Conservation (phyloP, 192 early-diverging fungal species). For the Coemansia erecta region DNA sequence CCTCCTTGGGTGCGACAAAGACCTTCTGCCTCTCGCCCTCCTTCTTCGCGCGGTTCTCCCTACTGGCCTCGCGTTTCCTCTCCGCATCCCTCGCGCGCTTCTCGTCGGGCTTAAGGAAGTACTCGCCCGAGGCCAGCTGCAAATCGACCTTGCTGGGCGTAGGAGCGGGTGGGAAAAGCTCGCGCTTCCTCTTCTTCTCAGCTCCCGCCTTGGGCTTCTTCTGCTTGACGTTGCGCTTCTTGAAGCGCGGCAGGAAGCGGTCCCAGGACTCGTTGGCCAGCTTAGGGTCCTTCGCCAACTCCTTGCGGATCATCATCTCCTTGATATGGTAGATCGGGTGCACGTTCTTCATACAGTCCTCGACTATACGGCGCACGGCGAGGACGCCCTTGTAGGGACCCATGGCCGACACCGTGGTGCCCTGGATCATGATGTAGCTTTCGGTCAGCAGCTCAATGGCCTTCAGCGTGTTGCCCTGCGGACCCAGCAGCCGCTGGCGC, state of each 20-base stretch:
- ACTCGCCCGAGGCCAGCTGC: conserved; percentile 94
- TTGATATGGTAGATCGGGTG: conserved; percentile 99
- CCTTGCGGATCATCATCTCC: conserved; percentile 98
- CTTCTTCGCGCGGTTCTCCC: conserved; percentile 65
- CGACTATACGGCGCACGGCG: conserved; percentile 82
- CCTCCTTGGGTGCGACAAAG: conserved; percentile 79
- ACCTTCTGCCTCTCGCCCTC: conserved; percentile 72
- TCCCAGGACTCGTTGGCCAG: conserved; percentile 95
- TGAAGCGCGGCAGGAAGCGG: conserved; percentile 94
- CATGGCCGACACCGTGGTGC: conserved; percentile 94
- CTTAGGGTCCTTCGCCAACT: conserved; percentile 95
- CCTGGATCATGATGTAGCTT: conserved; percentile 98
- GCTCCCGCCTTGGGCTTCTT: conserved; percentile 63
- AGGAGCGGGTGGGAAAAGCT: conserved; percentile 88
- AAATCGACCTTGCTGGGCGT: conserved; percentile 84
- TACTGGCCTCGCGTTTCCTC: conserved; percentile 62
- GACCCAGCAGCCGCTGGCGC: conserved; percentile 90
- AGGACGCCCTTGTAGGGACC: conserved; percentile 88
- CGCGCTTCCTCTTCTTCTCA: conserved; percentile 85
- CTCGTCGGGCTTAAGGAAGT: conserved; percentile 81
- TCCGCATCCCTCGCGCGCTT: conserved; percentile 64
- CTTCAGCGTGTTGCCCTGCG: conserved; percentile 93
- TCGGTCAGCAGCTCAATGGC: conserved; percentile 94
- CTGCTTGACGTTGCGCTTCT: conserved; percentile 77
- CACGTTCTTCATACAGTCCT: conserved; percentile 98